Base-by-base conservation (phyloP, 768 basidiomycete genomes). In the Ephemerocybe angulata region DNA sequence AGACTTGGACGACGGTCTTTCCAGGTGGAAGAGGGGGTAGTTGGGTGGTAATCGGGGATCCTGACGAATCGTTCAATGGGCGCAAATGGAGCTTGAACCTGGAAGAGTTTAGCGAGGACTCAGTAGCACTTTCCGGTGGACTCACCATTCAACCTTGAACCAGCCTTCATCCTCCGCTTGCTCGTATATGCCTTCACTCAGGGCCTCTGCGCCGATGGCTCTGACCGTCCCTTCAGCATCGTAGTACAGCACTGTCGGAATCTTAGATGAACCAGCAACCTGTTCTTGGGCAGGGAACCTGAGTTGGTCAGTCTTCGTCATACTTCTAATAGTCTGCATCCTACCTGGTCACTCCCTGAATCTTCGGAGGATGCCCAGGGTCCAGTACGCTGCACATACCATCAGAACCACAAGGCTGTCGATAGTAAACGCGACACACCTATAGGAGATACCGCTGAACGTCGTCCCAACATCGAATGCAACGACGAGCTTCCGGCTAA, bases 241-340 rank as follows among this genome's bases (percentile, higher is more conserved):
- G 58, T 81, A 81, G 52, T 75, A 76, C 22, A 81, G 54, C n/a
- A 78, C 62, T 0, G 77, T 76, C 1, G 77, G 80, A 29, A 81
- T 76, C 54, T 80, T 81, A 22, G 70, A 72, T 47, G 77, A 72
- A 1, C 76, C 73, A 2, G 72, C 72, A 13, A 70, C 64, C 1
- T 70, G 63, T 6, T 74, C 72, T 57, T 77, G 77, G 1, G 69
- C 73, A 1, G 77, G 79, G 56, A 71, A 80, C 51, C 79, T 80
- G 46, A 47, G 31, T 21, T 11, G 28, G 41, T n/a, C 3, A 3
- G 19, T 52, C n/a, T 42, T 24, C 3, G 42, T 15, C 28, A 42
- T 17, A 29, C 12, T 25, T 6, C 2, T 30, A 27, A 24, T 27
- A 19, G 28, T 21, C 42, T 37, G n/a, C 3, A 15, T 25, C 31